Evolutionary conservation across 2,329 filamentous ascomycete species (phyloP), one percentile per base, ranked within the genome.

Genomic region (Xylariaceae sp.): DNA sequence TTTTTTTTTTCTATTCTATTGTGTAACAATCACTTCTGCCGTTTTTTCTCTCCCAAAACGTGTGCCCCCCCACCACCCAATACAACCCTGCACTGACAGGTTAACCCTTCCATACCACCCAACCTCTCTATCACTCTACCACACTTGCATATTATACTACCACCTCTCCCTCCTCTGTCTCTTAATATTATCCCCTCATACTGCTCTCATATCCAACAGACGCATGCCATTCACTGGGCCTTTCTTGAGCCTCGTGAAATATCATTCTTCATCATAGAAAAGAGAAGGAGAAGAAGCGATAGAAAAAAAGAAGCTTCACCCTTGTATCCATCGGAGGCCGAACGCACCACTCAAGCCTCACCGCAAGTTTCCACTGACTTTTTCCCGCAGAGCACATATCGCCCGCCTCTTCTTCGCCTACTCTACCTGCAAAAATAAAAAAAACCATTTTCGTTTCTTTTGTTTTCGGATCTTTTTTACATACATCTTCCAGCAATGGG

Each of bases 401-500:
- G 42, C 41, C 51, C 36, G 17, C 44, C 44, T 52, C 51, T 47
- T 47, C 45, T 12, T 29, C 37, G 22, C 27, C 22, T 22, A 25
- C 29, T 40, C 33, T 46, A 42, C 42, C 45, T 29, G 23, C 45
- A 44, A 36, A 43, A 38, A 41, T 45, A 51, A 40, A 52, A 41
- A 51, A 46, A 52, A n/a, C n/a, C n/a, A 45, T 50, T 47, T 45
- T 50, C 59, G 20, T 33, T 50, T 53, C 47, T 42, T 37, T 50
- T 27, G 38, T 37, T 36, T 44, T 38, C 34, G 38, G 43, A 25
- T 32, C 23, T 29, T 27, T 43, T n/a, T 42, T 47, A 54, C 37
- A 54, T 44, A 55, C 51, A 49, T 50, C 48, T 42, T 47, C 49
- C 61, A 61, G 60, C 60, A 66, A 78, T 78, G 75, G 74, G 71